phyloP scores from a whole-genome alignment of 345 rosid genomes.

The Murraya paniculata region DNA sequence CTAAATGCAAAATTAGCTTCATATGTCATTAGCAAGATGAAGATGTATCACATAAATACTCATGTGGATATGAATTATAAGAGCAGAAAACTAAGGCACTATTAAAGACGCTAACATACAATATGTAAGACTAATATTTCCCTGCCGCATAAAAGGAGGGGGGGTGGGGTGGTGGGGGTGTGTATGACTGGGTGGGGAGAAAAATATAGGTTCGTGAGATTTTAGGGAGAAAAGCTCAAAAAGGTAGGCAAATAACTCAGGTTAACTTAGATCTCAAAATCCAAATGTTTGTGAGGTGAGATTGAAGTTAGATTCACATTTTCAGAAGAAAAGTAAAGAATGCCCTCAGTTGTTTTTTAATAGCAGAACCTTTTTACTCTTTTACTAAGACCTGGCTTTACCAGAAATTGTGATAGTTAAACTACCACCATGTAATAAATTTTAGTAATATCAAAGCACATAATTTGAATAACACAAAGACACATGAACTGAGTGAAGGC shows the following conservation, averaged over 20 bases:
- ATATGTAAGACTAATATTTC: background rate
- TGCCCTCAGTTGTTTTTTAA: background rate
- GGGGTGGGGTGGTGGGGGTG: no score
- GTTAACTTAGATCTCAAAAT: background rate
- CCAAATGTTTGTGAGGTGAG: background rate
- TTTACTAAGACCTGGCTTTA: background rate
- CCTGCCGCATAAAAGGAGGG: background rate
- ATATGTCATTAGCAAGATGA: background rate
- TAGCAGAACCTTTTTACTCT: background rate
- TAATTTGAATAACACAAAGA: background rate
- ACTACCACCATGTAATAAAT: background rate
- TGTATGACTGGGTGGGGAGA: no score
- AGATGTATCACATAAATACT: background rate
- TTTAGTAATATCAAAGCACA: background rate
- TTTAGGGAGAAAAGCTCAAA: background rate
- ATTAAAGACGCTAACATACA: background rate
- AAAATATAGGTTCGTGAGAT: background rate
- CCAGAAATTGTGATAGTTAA: background rate
- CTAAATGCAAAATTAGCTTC: conserved; percentile 1
- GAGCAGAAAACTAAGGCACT: background rate
- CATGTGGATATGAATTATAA: background rate
- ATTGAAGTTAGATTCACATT: background rate
- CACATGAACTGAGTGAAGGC: background rate
- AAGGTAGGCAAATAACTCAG: background rate
- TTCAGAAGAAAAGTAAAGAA: background rate